Percentiles rank a stretch among this genome's conserved stretches.
These are phyloP conservation scores for Mycena pura DNA, from an alignment of 768 basidiomycete genomes.

Conservation along the genomic window DNA sequence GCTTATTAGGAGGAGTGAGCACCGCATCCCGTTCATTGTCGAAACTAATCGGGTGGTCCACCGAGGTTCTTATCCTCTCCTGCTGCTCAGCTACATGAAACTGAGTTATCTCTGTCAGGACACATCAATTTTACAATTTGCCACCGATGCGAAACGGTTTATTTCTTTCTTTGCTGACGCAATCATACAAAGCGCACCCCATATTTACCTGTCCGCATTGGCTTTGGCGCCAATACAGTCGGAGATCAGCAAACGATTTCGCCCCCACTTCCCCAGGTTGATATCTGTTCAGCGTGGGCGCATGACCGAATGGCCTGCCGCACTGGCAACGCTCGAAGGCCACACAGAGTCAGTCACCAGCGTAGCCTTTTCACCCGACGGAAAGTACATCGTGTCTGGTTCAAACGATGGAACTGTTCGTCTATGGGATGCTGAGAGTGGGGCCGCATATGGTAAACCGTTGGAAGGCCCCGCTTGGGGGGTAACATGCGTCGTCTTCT, in stretches of 20 bases:
- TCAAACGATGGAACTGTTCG: neutral
- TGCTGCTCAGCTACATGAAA: neutral
- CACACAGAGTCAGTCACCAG: neutral
- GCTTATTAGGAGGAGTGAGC: neutral
- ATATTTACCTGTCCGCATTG: constrained; percentile 8
- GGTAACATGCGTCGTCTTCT: neutral
- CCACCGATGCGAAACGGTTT: neutral
- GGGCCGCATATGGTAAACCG: neutral
- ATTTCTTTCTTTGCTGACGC: neutral
- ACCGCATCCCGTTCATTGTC: neutral
- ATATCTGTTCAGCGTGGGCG: neutral
- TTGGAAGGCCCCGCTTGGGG: neutral
- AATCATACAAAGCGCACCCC: constrained; percentile 2
- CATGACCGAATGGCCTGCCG: neutral
- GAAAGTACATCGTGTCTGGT: neutral
- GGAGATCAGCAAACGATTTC: neutral
- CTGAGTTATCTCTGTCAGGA: no score
- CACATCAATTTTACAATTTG: neutral
- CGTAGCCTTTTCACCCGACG: neutral
- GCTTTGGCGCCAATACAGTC: neutral
- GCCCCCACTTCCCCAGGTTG: neutral
- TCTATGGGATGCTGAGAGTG: neutral
- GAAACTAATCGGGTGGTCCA: neutral
- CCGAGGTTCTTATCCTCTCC: no score
- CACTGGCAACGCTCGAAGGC: neutral